Evolutionary conservation across 2,329 filamentous ascomycete species (phyloP).

Genomic region (Fusarium clavum): DNA sequence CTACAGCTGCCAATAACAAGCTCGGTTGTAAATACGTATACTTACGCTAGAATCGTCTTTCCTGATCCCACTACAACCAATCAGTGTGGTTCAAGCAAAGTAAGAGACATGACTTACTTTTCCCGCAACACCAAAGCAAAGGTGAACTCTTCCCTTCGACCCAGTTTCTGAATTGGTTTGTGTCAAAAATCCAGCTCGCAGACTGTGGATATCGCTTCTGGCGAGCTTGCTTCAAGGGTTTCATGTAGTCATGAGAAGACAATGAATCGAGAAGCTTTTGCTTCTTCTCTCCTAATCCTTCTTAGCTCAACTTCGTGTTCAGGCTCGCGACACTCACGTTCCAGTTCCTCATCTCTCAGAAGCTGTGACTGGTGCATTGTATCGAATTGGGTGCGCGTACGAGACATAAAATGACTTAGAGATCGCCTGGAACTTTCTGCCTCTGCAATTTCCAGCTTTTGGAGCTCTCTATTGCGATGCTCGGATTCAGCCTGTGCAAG

Average conservation of each 20-base stretch:
- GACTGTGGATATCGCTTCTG: constrained; percentile 46
- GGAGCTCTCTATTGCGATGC: constrained; percentile 38
- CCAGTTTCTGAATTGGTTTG: constrained; percentile 45
- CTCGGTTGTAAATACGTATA: too few relatives aligned
- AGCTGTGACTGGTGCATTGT: background rate
- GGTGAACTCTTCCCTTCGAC: constrained; percentile 1
- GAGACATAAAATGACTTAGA: rapidly evolving
- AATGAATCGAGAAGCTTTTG: constrained; percentile 46
- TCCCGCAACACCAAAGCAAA: constrained; percentile 48
- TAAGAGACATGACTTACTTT: constrained; percentile 38
- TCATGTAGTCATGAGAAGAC: constrained; percentile 44
- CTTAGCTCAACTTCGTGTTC: background rate
- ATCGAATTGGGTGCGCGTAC: rapidly evolving
- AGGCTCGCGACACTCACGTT: background rate
- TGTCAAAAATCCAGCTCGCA: constrained; percentile 46
- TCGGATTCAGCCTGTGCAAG: constrained; percentile 44
- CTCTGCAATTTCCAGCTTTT: background rate
- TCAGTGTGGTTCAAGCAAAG: rapidly evolving
- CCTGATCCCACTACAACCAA: constrained; percentile 42
- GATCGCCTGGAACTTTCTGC: background rate
- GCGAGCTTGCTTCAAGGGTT: constrained; percentile 44
- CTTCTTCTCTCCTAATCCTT: constrained; percentile 7
- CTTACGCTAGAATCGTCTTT: too few relatives aligned
- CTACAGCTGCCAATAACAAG: too few relatives aligned
- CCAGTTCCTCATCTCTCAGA: rapidly evolving